A percentile compares a stretch with the other conserved stretches of the same genome.
Evolutionary conservation across 306 rosid genomes (phyloP).

Genomic region (Sicyos baderoa): DNA sequence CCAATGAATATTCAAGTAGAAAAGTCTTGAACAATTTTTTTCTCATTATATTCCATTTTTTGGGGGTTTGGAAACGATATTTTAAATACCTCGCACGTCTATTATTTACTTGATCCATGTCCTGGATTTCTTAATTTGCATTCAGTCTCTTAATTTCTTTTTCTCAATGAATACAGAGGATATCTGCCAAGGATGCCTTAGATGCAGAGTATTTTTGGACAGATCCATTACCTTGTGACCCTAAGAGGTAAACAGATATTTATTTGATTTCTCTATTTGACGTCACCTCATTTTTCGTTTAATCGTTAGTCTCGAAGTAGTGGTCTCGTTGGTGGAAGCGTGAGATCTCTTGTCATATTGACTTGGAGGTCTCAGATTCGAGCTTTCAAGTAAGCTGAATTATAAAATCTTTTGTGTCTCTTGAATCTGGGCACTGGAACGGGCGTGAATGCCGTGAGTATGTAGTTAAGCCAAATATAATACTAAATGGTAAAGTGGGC

Average conservation of each 20-base stretch:
- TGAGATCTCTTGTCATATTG: too few species aligned
- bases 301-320: too few species aligned
- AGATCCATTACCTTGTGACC: constrained; percentile 48
- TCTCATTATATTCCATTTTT: neutral
- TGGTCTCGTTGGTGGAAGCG: too few species aligned
- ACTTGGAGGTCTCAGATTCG: too few species aligned
- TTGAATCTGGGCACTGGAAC: too few species aligned
- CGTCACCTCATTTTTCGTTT: neutral
- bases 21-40: neutral
- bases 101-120: neutral
- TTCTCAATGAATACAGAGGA: constrained; percentile 27
- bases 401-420: too few species aligned
- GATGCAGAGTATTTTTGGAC: constrained; percentile 51
- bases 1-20: too few species aligned
- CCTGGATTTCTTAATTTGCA: neutral
- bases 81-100: neutral
- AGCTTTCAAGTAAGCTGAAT: too few species aligned
- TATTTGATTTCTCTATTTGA: neutral
- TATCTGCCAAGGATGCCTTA: constrained; percentile 44
- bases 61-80: neutral
- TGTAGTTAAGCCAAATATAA: too few species aligned
- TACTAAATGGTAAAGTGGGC: too few species aligned
- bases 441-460: too few species aligned
- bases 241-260: constrained; percentile 31
- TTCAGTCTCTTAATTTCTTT: neutral